Percentiles rank a stretch among this genome's conserved stretches.
These are phyloP conservation scores for Colletotrichum orbiculare DNA, from an alignment of 2,329 filamentous ascomycete species.

Conservation along the genomic window DNA sequence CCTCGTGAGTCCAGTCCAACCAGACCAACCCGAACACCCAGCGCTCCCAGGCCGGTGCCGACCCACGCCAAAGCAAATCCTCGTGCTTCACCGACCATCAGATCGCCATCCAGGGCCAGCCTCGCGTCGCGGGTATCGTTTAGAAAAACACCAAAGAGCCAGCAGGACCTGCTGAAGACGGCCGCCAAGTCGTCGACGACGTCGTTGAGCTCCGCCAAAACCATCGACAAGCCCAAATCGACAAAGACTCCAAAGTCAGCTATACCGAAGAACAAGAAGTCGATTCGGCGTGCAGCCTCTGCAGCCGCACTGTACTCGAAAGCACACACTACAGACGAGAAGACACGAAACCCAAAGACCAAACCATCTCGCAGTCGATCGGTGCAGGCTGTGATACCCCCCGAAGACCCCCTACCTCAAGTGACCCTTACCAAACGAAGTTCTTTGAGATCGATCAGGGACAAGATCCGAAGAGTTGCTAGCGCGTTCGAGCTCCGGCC, in stretches of 20 bases:
- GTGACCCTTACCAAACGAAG: constrained; percentile 7
- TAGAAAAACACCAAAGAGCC: constrained; percentile 1
- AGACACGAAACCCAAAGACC: not conserved
- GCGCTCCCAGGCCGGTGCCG: not conserved
- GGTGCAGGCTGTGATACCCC: not conserved
- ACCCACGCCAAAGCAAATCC: not conserved
- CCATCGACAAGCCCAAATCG: not conserved
- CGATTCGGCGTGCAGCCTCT: constrained; percentile 16
- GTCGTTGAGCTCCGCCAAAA: not conserved
- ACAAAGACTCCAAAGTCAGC: not conserved
- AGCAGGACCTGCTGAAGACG: not conserved
- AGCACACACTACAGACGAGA: not conserved
- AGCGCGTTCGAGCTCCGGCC: constrained; percentile 33
- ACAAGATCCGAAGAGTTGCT: constrained; percentile 30
- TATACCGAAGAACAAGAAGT: not conserved
- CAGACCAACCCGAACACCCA: not conserved
- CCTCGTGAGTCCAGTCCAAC: not conserved
- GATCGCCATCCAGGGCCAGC: not conserved
- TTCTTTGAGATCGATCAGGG: constrained; percentile 15
- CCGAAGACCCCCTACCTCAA: not conserved
- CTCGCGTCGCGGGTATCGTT: not conserved
- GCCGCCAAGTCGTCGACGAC: not conserved
- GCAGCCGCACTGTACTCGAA: not conserved
- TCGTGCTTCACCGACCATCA: not conserved
- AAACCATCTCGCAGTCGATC: constrained; percentile 15